Evolutionary conservation across 208 protist species (phyloP), one percentile per base, ranked within the genome.

Genomic region (Vickermania ingenoplastis): DNA sequence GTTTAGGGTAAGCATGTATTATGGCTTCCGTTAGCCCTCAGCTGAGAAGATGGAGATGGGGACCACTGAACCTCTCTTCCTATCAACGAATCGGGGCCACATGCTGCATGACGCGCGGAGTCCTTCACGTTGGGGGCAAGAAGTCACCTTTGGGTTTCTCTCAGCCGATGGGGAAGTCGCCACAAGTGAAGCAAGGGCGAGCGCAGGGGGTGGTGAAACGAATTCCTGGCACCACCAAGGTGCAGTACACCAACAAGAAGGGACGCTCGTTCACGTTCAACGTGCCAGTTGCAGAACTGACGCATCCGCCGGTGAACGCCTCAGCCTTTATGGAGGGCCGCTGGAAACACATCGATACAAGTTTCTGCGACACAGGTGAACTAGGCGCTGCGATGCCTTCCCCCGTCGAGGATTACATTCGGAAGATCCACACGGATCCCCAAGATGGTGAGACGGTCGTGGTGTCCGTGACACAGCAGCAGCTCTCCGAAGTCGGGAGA

Each of bases 351-450:
- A 78, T 94, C 23, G 83, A 94, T 56, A 94, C 87, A 0, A 82
- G 73, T 49, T 94, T 82, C 55, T 81, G 77, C 56, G 87, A 94
- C 57, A 53, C 80, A 1, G 87, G 87, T 11, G 75, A 91, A 49
- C 59, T 94, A 25, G 83, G 83, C 14, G 83, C 86, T 24, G 83
- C 86, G 55, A 89, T 94, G 87, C 87, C 87, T 2, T 83, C 79
- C 2, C 55, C 67, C 22, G 74, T 94, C n/a, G 81, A 81, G 24
- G 87, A 86, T 21, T 61, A 49, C 22, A 61, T 94, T 13, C 54
- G 55, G 5, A 28, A 55, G 27, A 21, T 24, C 23, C 13, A 21
- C 1, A 24, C 61, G 11, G 64, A 57, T 3, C 61, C 45, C 2
- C 21, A 26, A 13, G 50, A 13, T 54, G 50, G 7, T 5, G 61